Conservation (phyloP, 495 filamentous ascomycete genomes). For the Aspergillus heteromorphus region DNA sequence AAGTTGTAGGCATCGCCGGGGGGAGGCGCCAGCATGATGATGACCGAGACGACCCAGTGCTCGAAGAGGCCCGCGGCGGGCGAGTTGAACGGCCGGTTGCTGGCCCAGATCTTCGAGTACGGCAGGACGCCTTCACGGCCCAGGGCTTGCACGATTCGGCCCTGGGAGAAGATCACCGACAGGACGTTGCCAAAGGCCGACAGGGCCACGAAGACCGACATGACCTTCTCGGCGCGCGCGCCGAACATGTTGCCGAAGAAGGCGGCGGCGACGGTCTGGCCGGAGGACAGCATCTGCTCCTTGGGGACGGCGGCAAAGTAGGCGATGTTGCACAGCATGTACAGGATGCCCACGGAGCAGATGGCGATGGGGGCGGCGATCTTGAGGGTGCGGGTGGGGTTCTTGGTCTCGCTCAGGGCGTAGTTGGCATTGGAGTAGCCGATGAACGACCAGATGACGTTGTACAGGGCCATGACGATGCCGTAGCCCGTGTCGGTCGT, state of each 20-base stretch:
- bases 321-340: slow-evolving; percentile 66
- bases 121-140: slow-evolving; percentile 62
- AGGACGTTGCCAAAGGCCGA: slow-evolving; percentile 69
- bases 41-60: slow-evolving; percentile 55
- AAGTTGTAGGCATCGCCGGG: slow-evolving; percentile 63
- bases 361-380: slow-evolving; percentile 61
- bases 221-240: slow-evolving; percentile 48
- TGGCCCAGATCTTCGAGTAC: slow-evolving; percentile 57
- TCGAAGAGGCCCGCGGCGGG: slow-evolving; percentile 57
- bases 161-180: slow-evolving; percentile 64
- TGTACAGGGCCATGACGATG: slow-evolving; percentile 58
- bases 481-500: slow-evolving; percentile 54
- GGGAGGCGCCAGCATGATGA: slow-evolving; percentile 59
- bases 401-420: slow-evolving; percentile 54
- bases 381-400: slow-evolving; percentile 58
- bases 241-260: slow-evolving; percentile 69
- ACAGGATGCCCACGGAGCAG: slow-evolving; percentile 54
- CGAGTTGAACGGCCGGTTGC: slow-evolving; percentile 58
- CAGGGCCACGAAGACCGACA: slow-evolving; percentile 67
- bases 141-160: slow-evolving; percentile 59
- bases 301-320: slow-evolving; percentile 67
- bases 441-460: slow-evolving; percentile 64
- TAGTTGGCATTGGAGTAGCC: slow-evolving; percentile 61
- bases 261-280: slow-evolving; percentile 55
- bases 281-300: slow-evolving; percentile 54